Evolutionary conservation across 768 basidiomycete genomes (phyloP), one percentile per base, ranked within the genome.

Genomic region (Glaciozyma martinii): DNA sequence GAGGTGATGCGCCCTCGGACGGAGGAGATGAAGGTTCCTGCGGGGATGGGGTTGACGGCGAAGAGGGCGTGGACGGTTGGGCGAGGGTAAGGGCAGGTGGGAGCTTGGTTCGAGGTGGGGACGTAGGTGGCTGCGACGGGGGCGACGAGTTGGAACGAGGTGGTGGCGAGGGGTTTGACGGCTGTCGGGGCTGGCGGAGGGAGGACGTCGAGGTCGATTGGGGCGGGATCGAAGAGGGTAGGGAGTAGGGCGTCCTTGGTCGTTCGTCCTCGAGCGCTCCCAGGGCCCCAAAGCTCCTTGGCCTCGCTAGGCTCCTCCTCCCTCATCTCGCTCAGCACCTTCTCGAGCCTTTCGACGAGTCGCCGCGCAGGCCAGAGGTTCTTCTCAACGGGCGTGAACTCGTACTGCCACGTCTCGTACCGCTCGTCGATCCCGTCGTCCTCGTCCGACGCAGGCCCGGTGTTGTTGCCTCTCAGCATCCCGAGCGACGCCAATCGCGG

Each of bases 1-100:
- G 87, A 85, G 21, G 83, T 80, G 59, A 93, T 81, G 29, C 83
- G 79, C 27, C 85, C 83, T 0, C 80, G 80, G 66, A 82, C 86
- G 0, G 86, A 84, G 0, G 86, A 80, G 49, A 94, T 81, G 62
- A 86, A 80, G 3, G 79, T 74, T 12, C 82, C 78, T 0, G 82
- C 78, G 0, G 83, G 77, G 44, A 90, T 80, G 3, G 84, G 78
- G 3, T 79, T 71, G 1, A 83, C 81, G 1, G 89, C 82, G 74
- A 86, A 88, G 0, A 89, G 76, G 5, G 82, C 81, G 72, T 85
- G 80, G 80, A 52, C 70, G 32, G 59, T 67, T 60, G 59, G 74
- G 68, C 44, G 66, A 62, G 66, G 73, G 72, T 74, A 71, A 54
- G 72, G 71, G 56, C 61, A 68, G 12, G 68, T 65, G 5, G 72